Percentiles rank a stretch among this genome's conserved stretches.
These are phyloP conservation scores for Hypsizygus marmoreus DNA, from an alignment of 768 basidiomycete genomes.

Conservation along the genomic window DNA sequence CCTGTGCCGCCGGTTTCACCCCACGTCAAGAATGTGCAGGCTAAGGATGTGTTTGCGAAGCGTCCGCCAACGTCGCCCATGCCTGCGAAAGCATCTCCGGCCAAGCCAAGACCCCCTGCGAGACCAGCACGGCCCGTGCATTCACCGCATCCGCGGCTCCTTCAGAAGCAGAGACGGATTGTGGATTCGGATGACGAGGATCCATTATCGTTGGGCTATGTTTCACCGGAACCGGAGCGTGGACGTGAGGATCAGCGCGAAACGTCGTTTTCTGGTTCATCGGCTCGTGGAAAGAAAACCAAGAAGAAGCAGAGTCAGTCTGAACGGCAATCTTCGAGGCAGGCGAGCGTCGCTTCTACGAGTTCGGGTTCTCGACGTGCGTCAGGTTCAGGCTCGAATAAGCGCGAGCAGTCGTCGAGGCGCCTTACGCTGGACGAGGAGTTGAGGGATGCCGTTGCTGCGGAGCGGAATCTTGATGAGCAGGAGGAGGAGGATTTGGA, in stretches of 20 bases:
- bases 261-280: neutral
- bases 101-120: constrained; percentile 60
- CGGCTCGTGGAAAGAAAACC: neutral
- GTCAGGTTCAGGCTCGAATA: constrained; percentile 22
- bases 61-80: constrained; percentile 69
- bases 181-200: constrained; percentile 30
- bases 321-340: neutral
- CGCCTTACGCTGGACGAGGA: constrained; percentile 71
- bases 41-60: constrained; percentile 50
- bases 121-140: constrained; percentile 34
- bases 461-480: constrained; percentile 29
- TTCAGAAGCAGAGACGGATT: constrained; percentile 2
- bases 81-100: constrained; percentile 50
- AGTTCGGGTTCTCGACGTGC: neutral
- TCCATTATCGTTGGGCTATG: constrained; percentile 33
- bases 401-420: constrained; percentile 1
- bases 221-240: constrained; percentile 18
- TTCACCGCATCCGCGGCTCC: constrained; percentile 8
- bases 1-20: constrained; percentile 11
- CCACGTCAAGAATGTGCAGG: constrained; percentile 11
- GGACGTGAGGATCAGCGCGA: neutral
- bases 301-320: neutral
- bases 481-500: constrained; percentile 47
- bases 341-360: neutral
- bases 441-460: constrained; percentile 44